Percentiles rank a stretch among this genome's conserved stretches.
phyloP scores from a whole-genome alignment of 768 basidiomycete genomes.

The Leucocoprinus sp. region DNA sequence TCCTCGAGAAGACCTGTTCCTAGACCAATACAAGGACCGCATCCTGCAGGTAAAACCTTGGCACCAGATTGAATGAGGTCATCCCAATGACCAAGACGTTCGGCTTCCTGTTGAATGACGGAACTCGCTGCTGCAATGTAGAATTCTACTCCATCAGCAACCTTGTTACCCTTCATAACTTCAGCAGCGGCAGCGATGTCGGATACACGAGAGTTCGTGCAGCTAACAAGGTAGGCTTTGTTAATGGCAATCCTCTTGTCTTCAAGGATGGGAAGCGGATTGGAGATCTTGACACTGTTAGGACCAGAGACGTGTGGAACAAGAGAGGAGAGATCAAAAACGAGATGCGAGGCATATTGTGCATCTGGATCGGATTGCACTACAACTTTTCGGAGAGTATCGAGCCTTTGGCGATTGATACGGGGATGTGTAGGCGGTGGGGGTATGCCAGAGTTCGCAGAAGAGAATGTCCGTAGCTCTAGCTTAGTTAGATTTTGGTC shows the following conservation, averaged over 20 bases:
- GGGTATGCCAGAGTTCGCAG: conserved; percentile 46
- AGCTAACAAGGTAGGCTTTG: conserved; percentile 97
- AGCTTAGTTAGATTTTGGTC: conserved; percentile 61
- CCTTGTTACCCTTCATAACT: conserved; percentile 74
- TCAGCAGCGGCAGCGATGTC: conserved; percentile 89
- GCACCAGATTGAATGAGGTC: conserved; percentile 82
- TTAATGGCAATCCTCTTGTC: conserved; percentile 71
- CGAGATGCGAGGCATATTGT: conserved; percentile 77
- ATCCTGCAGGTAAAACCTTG: conserved; percentile 88
- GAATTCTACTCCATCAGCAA: conserved; percentile 89
- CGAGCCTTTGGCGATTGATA: conserved; percentile 67
- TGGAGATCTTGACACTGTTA: conserved; percentile 97
- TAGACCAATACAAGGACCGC: conserved; percentile 96
- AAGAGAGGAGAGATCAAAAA: conserved; percentile 88
- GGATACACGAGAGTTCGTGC: conserved; percentile 94
- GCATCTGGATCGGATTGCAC: conserved; percentile 69
- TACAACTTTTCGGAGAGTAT: conserved; percentile 46
- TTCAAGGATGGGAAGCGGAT: conserved; percentile 79
- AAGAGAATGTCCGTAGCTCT: conserved; percentile 69
- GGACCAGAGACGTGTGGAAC: conserved; percentile 96
- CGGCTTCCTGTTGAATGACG: conserved; percentile 84
- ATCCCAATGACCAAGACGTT: conserved; percentile 82
- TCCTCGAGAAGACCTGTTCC: conserved; percentile 90
- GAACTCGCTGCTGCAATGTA: conserved; percentile 96
- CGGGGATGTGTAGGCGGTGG: conserved; percentile 78